Evolutionary conservation across 1,139 yeast genomes (phyloP).

Genomic region (Blastobotrys aristatus): DNA sequence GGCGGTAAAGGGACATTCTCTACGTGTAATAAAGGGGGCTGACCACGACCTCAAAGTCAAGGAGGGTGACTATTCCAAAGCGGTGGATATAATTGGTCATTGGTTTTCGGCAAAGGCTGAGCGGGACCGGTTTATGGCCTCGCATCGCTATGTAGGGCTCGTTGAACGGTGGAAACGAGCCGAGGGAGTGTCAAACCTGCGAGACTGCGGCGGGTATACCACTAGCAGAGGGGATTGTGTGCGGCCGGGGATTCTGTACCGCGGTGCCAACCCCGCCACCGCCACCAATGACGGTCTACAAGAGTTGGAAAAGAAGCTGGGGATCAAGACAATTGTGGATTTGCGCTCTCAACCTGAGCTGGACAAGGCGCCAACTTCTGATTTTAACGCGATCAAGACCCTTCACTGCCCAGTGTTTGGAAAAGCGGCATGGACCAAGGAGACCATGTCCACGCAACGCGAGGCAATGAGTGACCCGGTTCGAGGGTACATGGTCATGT

Average conservation of each 20-base stretch:
- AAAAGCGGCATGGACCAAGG: conserved; percentile 57
- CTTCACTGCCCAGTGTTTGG: conserved; percentile 57
- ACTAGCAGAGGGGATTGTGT: conserved; percentile 41
- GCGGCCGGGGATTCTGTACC: conserved; percentile 50
- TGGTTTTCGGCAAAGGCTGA: conserved; percentile 51
- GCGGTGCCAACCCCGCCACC: conserved; percentile 57
- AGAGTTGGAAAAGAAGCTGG: conserved; percentile 31
- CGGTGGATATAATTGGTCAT: conserved; percentile 40
- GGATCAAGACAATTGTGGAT: conserved; percentile 58
- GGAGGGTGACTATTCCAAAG: conserved; percentile 17
- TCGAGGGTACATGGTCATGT: conserved; percentile 59
- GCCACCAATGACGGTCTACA: conserved; percentile 45
- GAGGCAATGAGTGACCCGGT: conserved; percentile 54
- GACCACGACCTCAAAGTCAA: background rate
- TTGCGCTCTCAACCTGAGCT: conserved; percentile 62
- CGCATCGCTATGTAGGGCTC: conserved; percentile 38
- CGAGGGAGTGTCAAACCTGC: conserved; percentile 65
- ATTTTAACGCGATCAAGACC: conserved; percentile 44
- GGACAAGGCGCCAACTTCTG: conserved; percentile 41
- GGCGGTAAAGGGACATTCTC: background rate
- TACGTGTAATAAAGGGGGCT: conserved; percentile 3
- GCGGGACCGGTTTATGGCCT: conserved; percentile 46
- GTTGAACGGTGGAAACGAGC: conserved; percentile 54
- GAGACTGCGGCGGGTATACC: conserved; percentile 79
- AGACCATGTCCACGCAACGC: conserved; percentile 55